Evolutionary conservation across 176 grass and related monocot genomes (phyloP).

Genomic region (Oryza glaberrima): DNA sequence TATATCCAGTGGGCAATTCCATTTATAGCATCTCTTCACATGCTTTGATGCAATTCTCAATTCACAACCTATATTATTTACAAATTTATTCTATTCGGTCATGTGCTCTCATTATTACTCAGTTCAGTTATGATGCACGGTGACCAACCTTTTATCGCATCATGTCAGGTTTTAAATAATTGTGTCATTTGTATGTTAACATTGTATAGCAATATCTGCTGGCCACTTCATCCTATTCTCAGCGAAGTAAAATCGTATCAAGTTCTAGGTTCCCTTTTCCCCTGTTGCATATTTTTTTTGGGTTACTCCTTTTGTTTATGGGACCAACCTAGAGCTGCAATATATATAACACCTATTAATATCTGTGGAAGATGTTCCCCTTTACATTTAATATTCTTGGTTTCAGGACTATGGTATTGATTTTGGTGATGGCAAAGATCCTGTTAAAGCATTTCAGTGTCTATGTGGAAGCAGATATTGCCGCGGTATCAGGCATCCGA

Average conservation of each 20-base stretch:
- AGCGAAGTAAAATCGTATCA: not conserved
- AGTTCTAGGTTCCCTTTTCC: not conserved
- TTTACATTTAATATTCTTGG: not conserved
- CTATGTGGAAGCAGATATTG: constrained; percentile 53
- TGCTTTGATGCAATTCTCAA: not conserved
- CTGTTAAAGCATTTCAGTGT: constrained; percentile 34
- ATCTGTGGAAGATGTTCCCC: not conserved
- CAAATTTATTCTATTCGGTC: not conserved
- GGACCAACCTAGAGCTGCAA: not conserved
- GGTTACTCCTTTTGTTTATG: not conserved
- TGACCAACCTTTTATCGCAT: not conserved
- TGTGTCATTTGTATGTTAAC: not conserved
- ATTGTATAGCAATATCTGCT: not conserved
- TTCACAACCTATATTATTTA: not conserved
- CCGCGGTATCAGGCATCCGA: constrained; percentile 13
- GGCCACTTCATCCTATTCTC: not conserved
- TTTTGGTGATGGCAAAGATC: constrained; percentile 27
- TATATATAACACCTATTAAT: not conserved
- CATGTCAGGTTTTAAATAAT: not conserved
- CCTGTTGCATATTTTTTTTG: not conserved
- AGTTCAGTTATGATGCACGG: not conserved
- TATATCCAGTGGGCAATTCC: not conserved
- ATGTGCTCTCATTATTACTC: not conserved
- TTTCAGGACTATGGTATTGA: constrained; percentile 59
- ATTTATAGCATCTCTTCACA: not conserved